Evolutionary conservation across 2,329 filamentous ascomycete species (phyloP), one percentile per base, ranked within the genome.

Genomic region (Trichoderma simmonsii): DNA sequence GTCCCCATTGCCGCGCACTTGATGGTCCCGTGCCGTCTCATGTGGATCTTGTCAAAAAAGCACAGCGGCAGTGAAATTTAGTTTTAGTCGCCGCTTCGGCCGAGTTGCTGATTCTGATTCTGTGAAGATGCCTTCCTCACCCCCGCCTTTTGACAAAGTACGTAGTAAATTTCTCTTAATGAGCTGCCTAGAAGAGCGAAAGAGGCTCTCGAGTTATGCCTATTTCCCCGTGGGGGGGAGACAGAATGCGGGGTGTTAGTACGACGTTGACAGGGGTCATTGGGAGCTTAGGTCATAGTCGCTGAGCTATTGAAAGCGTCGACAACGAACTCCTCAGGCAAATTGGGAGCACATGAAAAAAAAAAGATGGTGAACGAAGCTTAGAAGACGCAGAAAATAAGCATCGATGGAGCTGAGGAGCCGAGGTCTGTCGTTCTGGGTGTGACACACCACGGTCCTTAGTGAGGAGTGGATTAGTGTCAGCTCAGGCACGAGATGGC

Each of bases 211-310:
- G 18, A 54, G 15, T 43, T 5, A 30, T n/a, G 57, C 39, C 24
- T 30, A 30, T 66, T 70, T 72, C 71, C 71, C 71, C 71, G 43
- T 66, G 71, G 66, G 71, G 71, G n/a, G 34, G 9, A 30, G 51
- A n/a, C 54, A n/a, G 32, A 60, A 61, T 51, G 71, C 71, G 71
- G 71, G 71, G 71, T 71, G 71, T n/a, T 61, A 43, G 34, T 64
- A 15, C 30, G 18, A 54, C 70, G n/a, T 30, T 9, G 9, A 61
- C 66, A 61, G 57, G 66, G 28, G 39, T 1, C 1, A 3, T 9
- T 24, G 1, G 11, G 11, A 21, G 48, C 32, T 57, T 18, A 7
- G 54, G 24, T 15, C 3, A 34, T 57, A 32, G 65, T 36, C 34
- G 34, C 24, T 59, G 56, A 69, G 56, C 54, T 36, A 34, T 54